Conservation (phyloP, 2,329 filamentous ascomycete genomes). For the Nigrospora sphaerica region DNA sequence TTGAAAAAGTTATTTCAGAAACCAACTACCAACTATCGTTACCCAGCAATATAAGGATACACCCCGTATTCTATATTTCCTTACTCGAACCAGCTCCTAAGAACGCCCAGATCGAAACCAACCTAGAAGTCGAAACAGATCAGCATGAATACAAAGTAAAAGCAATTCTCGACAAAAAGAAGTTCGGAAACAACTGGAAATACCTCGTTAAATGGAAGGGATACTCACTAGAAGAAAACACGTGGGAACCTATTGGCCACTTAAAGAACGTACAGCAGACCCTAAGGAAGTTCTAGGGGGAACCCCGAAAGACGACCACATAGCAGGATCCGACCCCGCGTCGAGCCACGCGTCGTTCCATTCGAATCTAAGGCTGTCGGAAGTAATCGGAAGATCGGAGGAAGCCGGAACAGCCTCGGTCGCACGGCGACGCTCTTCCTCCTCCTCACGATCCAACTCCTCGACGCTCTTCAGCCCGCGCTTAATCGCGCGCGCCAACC, state of each 20-base stretch:
- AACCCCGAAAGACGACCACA: background rate
- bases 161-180: background rate
- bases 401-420: no score
- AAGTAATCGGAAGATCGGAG: no score
- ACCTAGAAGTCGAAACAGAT: background rate
- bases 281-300: no score
- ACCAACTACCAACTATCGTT: slow-evolving; percentile 1
- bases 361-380: no score
- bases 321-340: no score
- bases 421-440: no score
- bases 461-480: no score
- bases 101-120: background rate
- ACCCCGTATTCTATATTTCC: background rate
- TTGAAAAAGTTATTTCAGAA: background rate
- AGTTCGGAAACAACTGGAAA: background rate
- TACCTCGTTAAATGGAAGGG: background rate
- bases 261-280: background rate
- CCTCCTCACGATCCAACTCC: no score
- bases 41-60: background rate
- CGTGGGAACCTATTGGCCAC: background rate
- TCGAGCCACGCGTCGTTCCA: no score
- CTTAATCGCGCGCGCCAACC: no score
- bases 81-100: background rate
- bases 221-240: background rate
- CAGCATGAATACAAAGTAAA: background rate